Evolutionary conservation across 2,329 filamentous ascomycete species (phyloP).

Genomic region (Balansia obtecta): DNA sequence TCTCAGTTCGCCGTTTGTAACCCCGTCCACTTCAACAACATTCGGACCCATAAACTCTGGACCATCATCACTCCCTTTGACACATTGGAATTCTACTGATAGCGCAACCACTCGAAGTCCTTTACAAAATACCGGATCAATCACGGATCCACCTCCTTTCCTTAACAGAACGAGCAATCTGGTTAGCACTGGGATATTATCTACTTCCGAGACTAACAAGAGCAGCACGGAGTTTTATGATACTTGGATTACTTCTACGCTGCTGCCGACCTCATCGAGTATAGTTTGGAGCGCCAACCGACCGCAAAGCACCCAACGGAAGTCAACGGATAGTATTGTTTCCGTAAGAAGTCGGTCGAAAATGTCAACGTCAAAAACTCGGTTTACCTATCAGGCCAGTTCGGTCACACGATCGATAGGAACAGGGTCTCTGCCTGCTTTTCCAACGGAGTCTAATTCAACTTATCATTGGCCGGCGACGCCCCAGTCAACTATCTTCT

Average conservation of each 20-base stretch:
- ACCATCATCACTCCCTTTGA: neutral
- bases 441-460: constrained; percentile 1
- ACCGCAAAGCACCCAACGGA: neutral
- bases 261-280: neutral
- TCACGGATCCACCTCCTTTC: neutral
- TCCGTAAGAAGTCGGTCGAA: neutral
- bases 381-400: constrained; percentile 1
- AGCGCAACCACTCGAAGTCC: neutral
- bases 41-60: neutral
- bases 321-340: neutral
- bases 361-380: neutral
- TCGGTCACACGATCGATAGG: constrained; percentile 1
- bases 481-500: neutral
- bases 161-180: constrained; percentile 11
- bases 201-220: neutral
- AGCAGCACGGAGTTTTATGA: constrained; percentile 1
- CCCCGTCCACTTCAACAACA: neutral
- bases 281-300: neutral
- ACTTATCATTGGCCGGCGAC: constrained; percentile 1
- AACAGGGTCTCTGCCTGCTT: neutral
- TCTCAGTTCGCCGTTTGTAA: neutral
- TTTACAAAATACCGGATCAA: neutral
- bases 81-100: neutral
- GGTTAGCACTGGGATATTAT: constrained; percentile 5
- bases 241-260: neutral